phyloP scores from a whole-genome alignment of 345 rosid genomes.

The Salix udensis region DNA sequence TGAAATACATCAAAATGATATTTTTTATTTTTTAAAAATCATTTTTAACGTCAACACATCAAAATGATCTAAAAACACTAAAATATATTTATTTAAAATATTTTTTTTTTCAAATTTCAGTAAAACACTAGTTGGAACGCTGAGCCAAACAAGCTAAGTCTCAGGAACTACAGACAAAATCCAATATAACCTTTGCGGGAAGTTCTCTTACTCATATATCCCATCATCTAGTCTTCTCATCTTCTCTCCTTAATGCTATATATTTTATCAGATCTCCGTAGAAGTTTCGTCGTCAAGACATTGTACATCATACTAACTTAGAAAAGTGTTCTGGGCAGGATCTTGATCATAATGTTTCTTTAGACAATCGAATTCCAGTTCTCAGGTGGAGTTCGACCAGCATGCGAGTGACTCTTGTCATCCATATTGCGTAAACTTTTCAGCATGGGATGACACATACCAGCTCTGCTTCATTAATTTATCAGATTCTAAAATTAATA shows the following conservation, averaged over 20 bases:
- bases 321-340: background rate
- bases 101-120: too few species aligned
- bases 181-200: background rate
- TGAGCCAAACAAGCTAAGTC: too few species aligned
- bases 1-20: too few species aligned
- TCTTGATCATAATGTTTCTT: background rate
- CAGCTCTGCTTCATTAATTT: background rate
- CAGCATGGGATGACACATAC: background rate
- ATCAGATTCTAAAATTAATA: fast-evolving
- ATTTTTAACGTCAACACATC: too few species aligned
- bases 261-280: background rate
- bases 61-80: too few species aligned
- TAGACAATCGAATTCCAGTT: background rate
- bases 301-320: too few species aligned
- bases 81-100: too few species aligned
- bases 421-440: background rate
- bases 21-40: too few species aligned
- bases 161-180: too few species aligned
- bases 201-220: background rate
- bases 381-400: background rate
- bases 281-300: background rate
- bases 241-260: background rate
- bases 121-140: too few species aligned
- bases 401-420: background rate
- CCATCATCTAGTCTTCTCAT: background rate